Evolutionary conservation across 1,139 yeast species (phyloP), one percentile per base, ranked within the genome.

Genomic region (Yamadazyma sp.): DNA sequence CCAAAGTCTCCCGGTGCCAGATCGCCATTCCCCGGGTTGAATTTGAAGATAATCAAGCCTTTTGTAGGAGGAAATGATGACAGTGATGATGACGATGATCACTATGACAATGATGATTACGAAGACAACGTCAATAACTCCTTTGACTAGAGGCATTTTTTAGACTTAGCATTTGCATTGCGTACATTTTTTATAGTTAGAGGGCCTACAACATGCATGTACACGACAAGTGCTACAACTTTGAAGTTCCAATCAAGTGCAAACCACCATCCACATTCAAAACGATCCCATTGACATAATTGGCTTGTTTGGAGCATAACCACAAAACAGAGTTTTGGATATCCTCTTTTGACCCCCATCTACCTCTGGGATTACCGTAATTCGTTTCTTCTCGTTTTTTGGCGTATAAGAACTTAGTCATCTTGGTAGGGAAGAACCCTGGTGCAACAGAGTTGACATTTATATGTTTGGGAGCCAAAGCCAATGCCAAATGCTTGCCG

Each of bases 401-500:
- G 34, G 69, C 73, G 38, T 84, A 63, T 40, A 84, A 56, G 1
- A 87, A 89, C 43, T 76, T 71, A 28, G 88, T 75, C 91, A 84
- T 83, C 60, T 81, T 83, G 29, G 86, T 75, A 18, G 87, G 87
- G 73, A 84, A 81, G 58, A 83, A 84, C 0, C 92, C 92, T 0
- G 91, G 91, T 7, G 88, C 88, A 49, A 84, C 62, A 6, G 79
- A 67, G 60, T 83, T 83, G 47, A 81, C 86, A 36, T 77, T 80
- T 51, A 82, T 76, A 57, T 81, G 75, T 35, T 73, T 62, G 10
- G 81, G 81, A 1, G 84, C 87, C 53, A 83, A 68, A 48, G 79
- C 81, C 34, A 71, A 54, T 2, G 88, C 83, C 53, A 83, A 68
- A 47, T 74, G 66, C 61, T 77, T 79, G 26, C 83, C 83, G 56